Conservation (phyloP, 768 basidiomycete species). For the Agrocybe pediades region DNA sequence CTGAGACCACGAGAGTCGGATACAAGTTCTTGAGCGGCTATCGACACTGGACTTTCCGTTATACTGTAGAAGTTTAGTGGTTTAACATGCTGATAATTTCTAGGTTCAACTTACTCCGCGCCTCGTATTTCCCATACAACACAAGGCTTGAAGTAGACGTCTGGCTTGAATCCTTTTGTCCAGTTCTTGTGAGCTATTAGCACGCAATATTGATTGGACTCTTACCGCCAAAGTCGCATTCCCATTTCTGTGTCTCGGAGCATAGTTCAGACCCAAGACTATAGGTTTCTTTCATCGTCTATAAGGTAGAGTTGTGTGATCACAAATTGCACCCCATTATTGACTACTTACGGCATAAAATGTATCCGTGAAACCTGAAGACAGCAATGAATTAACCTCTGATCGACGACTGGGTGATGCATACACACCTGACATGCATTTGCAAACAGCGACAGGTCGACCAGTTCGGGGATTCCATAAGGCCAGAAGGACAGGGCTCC, state of each 20-base stretch:
- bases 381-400: conserved; percentile 2
- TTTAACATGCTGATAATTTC: background rate
- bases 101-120: conserved; percentile 53
- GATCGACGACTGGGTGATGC: conserved; percentile 16
- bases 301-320: background rate
- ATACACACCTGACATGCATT: conserved; percentile 79
- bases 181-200: background rate
- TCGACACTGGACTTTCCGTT: conserved; percentile 83
- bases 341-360: conserved; percentile 66
- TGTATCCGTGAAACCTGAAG: conserved; percentile 76
- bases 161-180: conserved; percentile 57
- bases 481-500: conserved; percentile 86
- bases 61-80: conserved; percentile 45
- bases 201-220: conserved; percentile 2
- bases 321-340: background rate
- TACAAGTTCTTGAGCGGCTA: conserved; percentile 69
- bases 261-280: conserved; percentile 53
- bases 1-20: conserved; percentile 65
- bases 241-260: conserved; percentile 54
- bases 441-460: conserved; percentile 76
- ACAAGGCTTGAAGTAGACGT: conserved; percentile 69
- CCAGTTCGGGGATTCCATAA: conserved; percentile 67
- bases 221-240: conserved; percentile 66
- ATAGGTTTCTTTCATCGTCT: conserved; percentile 70
- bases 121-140: conserved; percentile 92